phyloP scores from a whole-genome alignment of 345 rosid genomes.

The Sonneratia alba region DNA sequence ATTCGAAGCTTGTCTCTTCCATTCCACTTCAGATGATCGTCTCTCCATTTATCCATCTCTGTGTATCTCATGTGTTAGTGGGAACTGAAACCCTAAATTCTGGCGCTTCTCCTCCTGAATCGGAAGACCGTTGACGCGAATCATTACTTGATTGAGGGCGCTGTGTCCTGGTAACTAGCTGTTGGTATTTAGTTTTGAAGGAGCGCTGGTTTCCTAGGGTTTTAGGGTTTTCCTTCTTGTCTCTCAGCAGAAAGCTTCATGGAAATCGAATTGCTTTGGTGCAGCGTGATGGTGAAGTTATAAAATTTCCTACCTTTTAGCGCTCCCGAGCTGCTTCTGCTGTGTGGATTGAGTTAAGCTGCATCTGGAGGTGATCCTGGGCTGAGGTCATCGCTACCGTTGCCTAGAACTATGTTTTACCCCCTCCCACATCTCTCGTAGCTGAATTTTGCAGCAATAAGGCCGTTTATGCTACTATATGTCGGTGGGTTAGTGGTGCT shows the following conservation, averaged over 20 bases:
- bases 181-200: not conserved
- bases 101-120: not conserved
- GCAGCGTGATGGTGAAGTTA: not conserved
- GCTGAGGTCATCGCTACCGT: not conserved
- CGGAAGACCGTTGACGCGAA: not conserved
- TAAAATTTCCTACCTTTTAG: not conserved
- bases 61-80: not conserved
- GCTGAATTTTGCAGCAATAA: not conserved
- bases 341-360: not conserved
- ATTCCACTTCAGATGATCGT: not conserved
- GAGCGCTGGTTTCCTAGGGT: not conserved
- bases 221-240: not conserved
- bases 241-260: not conserved
- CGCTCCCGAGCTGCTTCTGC: not conserved
- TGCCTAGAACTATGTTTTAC: not conserved
- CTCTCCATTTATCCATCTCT: not conserved
- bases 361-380: not conserved
- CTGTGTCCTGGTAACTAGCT: not conserved
- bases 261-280: not conserved
- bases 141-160: not conserved
- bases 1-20: not conserved
- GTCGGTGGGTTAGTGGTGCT: not conserved
- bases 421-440: not conserved
- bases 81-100: not conserved
- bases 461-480: not conserved